Conservation (phyloP, 352 stramenopile species). For the Phytophthora europaea region DNA sequence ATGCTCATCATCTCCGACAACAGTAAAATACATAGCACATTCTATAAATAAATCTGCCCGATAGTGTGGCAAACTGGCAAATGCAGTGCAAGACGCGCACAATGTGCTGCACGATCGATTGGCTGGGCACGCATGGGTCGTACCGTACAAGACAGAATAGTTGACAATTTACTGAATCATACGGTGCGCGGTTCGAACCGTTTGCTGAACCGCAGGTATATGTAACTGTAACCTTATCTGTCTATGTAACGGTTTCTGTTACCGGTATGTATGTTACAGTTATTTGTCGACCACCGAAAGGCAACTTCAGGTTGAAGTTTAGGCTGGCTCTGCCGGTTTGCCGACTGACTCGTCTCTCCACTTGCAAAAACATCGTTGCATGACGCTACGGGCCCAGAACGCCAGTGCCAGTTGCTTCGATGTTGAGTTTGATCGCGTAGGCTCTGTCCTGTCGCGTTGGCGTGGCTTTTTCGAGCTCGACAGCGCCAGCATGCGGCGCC, state of each 20-base stretch:
- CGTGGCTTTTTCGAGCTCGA: conserved; percentile 11
- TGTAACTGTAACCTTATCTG: too few species aligned
- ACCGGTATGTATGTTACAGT: conserved; percentile 7
- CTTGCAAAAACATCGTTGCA: conserved; percentile 13
- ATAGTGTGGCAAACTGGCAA: too few species aligned
- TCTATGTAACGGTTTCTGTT: conserved; percentile 9
- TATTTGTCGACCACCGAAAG: conserved; percentile 25
- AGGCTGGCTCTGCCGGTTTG: conserved; percentile 7
- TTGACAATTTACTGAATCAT: too few species aligned
- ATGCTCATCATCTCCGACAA: conserved; percentile 50
- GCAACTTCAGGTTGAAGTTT: conserved; percentile 18
- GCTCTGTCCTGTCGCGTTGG: not conserved
- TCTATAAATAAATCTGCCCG: too few species aligned
- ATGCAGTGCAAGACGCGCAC: not conserved
- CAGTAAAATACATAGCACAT: not conserved
- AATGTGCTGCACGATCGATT: not conserved
- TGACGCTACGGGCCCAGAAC: conserved; percentile 32
- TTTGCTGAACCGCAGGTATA: conserved; percentile 9
- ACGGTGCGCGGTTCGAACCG: conserved; percentile 31
- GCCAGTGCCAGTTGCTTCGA: conserved; percentile 19
- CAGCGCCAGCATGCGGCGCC: not conserved
- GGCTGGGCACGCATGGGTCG: conserved; percentile 1
- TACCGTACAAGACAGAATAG: conserved; percentile 30
- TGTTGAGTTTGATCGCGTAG: not conserved
- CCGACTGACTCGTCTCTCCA: conserved; percentile 16